Base-by-base conservation (phyloP, 1,139 yeast species). In the Schwanniomyces etchellsii region DNA sequence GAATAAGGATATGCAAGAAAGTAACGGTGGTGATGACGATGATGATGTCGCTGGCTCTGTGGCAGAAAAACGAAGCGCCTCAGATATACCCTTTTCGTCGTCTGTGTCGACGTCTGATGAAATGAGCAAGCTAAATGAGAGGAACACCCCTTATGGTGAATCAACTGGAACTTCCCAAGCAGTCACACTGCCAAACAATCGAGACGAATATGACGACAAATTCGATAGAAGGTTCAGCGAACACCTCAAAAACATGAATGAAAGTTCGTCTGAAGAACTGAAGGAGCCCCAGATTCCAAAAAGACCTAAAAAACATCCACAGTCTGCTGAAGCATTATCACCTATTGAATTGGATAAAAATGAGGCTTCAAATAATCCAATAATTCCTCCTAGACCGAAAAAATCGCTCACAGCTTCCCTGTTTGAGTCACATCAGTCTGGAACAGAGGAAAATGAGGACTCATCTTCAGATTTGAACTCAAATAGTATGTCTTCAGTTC, bases 281-380 rank as follows among this genome's bases (percentile, higher is more conserved):
- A 13, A 6, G 5, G 32, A 32, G 37, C 49, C 50, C 5, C 36
- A 37, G 5, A 39, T 46, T 16, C 52, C 50, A 11, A 30, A 31
- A 20, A 35, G 48, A 26, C 47, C 50, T 4, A 31, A 22, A 10
- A 28, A 26, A 17, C 14, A 11, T n/a, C 26, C 10, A 10, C 4
- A 1, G 12, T 14, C 6, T 5, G 6, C 13, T 14, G 27, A 24
- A 3, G n/a, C 15, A 5, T n/a, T 17, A 16, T 5, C 4, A 13
- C 9, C 20, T 6, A 13, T 10, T 13, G 22, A 20, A 9, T 15
- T 11, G 11, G 18, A 4, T 14, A 14, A 20, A 20, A 6, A 4
- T 20, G 14, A 10, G 9, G 12, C 21, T 12, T 16, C 23, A 3
- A 12, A 5, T 10, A 13, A 11, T 11, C 13, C 10, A 6, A 5